phyloP scores from a whole-genome alignment of 208 protist genomes.

The Leishmania tarentolae region DNA sequence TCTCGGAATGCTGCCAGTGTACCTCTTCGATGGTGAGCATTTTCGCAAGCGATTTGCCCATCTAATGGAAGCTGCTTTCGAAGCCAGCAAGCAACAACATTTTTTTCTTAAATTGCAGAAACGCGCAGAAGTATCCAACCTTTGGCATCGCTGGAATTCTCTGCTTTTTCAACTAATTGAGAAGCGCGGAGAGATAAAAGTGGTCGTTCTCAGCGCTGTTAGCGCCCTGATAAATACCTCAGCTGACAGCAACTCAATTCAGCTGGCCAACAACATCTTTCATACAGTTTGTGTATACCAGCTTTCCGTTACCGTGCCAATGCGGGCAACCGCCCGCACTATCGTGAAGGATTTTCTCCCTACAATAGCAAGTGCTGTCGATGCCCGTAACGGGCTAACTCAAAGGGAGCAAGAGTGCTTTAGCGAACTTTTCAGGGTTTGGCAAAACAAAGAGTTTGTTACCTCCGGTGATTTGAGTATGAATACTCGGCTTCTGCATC shows the following conservation, averaged over 20 bases:
- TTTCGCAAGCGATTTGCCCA: conserved; percentile 16
- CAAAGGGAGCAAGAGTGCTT: conserved; percentile 16
- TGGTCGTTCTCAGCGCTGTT: conserved; percentile 1
- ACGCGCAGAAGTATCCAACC: conserved; percentile 7
- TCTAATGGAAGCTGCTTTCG: conserved; percentile 8
- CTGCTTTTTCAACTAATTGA: conserved; percentile 11
- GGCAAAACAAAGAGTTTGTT: conserved; percentile 45
- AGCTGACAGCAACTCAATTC: neutral
- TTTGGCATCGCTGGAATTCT: conserved; percentile 24
- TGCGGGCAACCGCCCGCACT: conserved; percentile 1
- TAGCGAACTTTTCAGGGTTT: conserved; percentile 26
- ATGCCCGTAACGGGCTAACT: neutral
- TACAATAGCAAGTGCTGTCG: neutral
- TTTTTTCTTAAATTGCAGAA: conserved; percentile 15
- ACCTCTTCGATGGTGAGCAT: conserved; percentile 16
- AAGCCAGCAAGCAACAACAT: conserved; percentile 1
- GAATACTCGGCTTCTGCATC: conserved; percentile 52
- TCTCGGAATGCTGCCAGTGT: conserved; percentile 4
- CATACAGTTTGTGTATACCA: conserved; percentile 26
- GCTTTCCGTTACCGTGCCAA: conserved; percentile 10
- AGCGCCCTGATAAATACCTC: conserved; percentile 8
- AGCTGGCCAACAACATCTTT: conserved; percentile 17
- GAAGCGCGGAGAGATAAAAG: conserved; percentile 19
- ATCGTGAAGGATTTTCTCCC: conserved; percentile 23
- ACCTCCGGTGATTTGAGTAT: conserved; percentile 33